phyloP scores from a whole-genome alignment of 495 filamentous ascomycete genomes.

The Neurospora sp. region DNA sequence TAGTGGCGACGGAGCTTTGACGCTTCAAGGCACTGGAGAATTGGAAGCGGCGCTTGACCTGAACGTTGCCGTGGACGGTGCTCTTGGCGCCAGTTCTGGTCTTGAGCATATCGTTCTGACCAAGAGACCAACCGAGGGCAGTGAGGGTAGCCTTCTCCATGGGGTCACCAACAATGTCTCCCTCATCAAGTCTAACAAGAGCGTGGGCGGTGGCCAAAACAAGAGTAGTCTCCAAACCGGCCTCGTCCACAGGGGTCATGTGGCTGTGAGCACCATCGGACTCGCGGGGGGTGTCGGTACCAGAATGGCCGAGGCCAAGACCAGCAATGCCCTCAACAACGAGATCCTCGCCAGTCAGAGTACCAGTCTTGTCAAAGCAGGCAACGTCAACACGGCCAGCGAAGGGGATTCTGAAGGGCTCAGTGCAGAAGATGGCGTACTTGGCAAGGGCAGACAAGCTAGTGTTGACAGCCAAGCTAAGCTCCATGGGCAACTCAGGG shows the following conservation, averaged over 20 bases:
- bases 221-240: constrained; percentile 73
- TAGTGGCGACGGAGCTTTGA: constrained; percentile 84
- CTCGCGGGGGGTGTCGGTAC: constrained; percentile 54
- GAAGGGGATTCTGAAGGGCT: constrained; percentile 98
- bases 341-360: constrained; percentile 90
- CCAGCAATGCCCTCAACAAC: constrained; percentile 97
- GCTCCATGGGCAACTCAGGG: constrained; percentile 95
- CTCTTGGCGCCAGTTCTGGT: constrained; percentile 30
- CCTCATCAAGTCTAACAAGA: constrained; percentile 90
- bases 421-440: constrained; percentile 95
- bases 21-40: constrained; percentile 96
- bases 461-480: constrained; percentile 97
- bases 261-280: constrained; percentile 69
- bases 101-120: constrained; percentile 76
- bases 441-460: constrained; percentile 90
- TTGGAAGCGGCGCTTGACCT: constrained; percentile 93
- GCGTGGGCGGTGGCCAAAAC: constrained; percentile 94
- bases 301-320: constrained; percentile 57
- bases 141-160: constrained; percentile 96
- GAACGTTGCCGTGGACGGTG: constrained; percentile 50
- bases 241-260: constrained; percentile 53
- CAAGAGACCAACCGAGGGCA: constrained; percentile 84
- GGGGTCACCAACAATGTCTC: constrained; percentile 92
- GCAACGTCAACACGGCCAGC: constrained; percentile 93
- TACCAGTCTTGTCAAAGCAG: constrained; percentile 99